Percentiles rank a stretch among this genome's conserved stretches.
phyloP scores from a whole-genome alignment of 73 alveolate species.

The Paramecium sonneborni region DNA sequence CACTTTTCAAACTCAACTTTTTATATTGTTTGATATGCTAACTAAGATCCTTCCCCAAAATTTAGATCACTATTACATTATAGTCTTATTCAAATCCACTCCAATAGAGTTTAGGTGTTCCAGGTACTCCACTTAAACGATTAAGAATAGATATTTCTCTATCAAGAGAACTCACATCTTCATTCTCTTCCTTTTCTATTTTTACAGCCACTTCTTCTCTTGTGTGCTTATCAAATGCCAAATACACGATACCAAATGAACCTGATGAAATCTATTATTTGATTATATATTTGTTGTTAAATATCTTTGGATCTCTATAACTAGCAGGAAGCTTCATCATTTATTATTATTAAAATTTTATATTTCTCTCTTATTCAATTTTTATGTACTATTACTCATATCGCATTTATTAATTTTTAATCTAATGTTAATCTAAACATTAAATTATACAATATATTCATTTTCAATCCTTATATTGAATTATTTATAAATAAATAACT shows the following conservation, averaged over 20 bases:
- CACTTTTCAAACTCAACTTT: slow-evolving; percentile 58
- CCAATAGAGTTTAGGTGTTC: slow-evolving; percentile 64
- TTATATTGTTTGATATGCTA: slow-evolving; percentile 47
- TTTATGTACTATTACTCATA: not conserved
- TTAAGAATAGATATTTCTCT: slow-evolving; percentile 57
- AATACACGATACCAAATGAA: slow-evolving; percentile 90
- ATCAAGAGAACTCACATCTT: slow-evolving; percentile 62
- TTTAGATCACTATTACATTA: slow-evolving; percentile 56
- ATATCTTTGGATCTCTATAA: slow-evolving; percentile 58
- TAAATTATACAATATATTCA: too few species aligned
- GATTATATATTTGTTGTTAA: slow-evolving; percentile 63
- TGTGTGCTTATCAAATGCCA: slow-evolving; percentile 68
- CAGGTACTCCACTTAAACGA: slow-evolving; percentile 50
- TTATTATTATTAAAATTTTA: not conserved
- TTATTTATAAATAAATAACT: not conserved
- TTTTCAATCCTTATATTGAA: too few species aligned
- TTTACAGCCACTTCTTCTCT: slow-evolving; percentile 64
- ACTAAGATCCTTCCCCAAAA: slow-evolving; percentile 60
- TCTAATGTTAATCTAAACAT: not conserved
- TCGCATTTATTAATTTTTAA: not conserved
- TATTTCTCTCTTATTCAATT: not conserved
- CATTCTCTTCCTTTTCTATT: slow-evolving; percentile 69
- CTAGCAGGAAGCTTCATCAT: slow-evolving; percentile 60
- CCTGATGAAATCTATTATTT: slow-evolving; percentile 86
- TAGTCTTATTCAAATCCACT: slow-evolving; percentile 66